Base-by-base conservation (phyloP, 257 asterid species). In the Lavandula angustifolia region DNA sequence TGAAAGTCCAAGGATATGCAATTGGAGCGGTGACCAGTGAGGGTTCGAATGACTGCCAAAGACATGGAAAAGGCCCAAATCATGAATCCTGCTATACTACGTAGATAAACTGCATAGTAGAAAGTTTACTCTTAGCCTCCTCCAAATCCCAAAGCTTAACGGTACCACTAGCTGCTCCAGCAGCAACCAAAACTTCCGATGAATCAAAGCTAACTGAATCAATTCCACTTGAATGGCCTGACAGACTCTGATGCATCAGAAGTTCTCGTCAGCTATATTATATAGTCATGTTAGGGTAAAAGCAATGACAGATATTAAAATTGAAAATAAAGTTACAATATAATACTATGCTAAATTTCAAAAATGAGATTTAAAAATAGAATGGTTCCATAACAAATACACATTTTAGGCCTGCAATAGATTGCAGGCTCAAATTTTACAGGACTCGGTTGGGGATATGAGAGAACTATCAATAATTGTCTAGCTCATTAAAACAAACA, bases 81-180 rank as follows among this genome's bases (percentile, higher is more conserved):
- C 16, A 67, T 44, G 35, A 38, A 35, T 33, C 44, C 32, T 38
- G 61, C n/a, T 32, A 60, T 61, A 53, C 66, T 33, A 60, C 29
- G 66, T 7, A 50, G n/a, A 68, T 29, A 59, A 64, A 44, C 29
- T 31, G 66, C 33, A 66, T 18, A 38, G 50, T 55, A 72, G 53
- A 49, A 68, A 64, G 64, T 85, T 71, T 89, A 92, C 99, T 82
- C 84, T 89, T 92, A 63, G 97, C 97, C 84, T 92, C 99, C 83
- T 87, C 99, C 74, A 92, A 80, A 80, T 92, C 99, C 97, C 97
- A 92, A 70, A 92, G 95, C 84, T 92, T 92, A 78, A 92, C 80
- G 68, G 99, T 92, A 49, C 99, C 99, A 77, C 97, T 92, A 35
- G 99, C 99, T 73, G 99, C 94, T 62, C 97, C 99, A 34, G 97